A percentile compares a stretch with the other conserved stretches of the same genome.
phyloP scores from a whole-genome alignment of 495 filamentous ascomycete species.

The Lepidopterella palustris region DNA sequence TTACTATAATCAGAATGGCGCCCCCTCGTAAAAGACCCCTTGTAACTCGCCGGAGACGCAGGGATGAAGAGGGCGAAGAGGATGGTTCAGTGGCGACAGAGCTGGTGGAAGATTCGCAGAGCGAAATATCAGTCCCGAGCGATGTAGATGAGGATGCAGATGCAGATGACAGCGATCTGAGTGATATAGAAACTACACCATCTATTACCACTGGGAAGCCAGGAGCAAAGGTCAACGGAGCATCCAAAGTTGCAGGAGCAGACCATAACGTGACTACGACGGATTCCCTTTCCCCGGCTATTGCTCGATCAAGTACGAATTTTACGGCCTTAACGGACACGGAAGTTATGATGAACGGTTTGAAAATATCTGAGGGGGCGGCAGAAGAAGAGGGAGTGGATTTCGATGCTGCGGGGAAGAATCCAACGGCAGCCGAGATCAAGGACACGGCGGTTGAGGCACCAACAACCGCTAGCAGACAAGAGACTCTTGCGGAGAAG shows the following conservation, averaged over 20 bases:
- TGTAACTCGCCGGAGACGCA: slow-evolving; percentile 66
- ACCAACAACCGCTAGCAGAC: slow-evolving; percentile 8
- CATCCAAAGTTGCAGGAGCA: slow-evolving; percentile 14
- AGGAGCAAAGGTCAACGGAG: slow-evolving; percentile 29
- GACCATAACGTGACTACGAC: slow-evolving; percentile 2
- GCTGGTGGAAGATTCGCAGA: slow-evolving; percentile 74
- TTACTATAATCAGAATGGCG: slow-evolving; percentile 46
- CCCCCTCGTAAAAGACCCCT: slow-evolving; percentile 60
- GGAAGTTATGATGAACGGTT: slow-evolving; percentile 79
- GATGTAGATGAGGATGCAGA: slow-evolving; percentile 72
- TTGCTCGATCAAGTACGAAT: slow-evolving; percentile 21
- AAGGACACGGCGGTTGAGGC: slow-evolving; percentile 28
- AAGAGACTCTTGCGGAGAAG: slow-evolving; percentile 54
- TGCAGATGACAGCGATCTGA: slow-evolving; percentile 64
- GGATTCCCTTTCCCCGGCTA: slow-evolving; percentile 11
- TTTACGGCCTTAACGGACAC: slow-evolving; percentile 57
- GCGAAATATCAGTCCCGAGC: slow-evolving; percentile 68
- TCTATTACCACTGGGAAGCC: slow-evolving; percentile 37
- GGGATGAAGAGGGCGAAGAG: slow-evolving; percentile 77
- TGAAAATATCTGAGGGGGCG: slow-evolving; percentile 58
- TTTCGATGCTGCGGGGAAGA: slow-evolving; percentile 54
- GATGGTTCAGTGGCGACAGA: slow-evolving; percentile 60
- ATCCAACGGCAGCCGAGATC: slow-evolving; percentile 26
- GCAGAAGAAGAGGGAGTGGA: slow-evolving; percentile 52
- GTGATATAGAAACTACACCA: slow-evolving; percentile 56